Conservation (phyloP, 768 basidiomycete species). For the Trametes maxima region DNA sequence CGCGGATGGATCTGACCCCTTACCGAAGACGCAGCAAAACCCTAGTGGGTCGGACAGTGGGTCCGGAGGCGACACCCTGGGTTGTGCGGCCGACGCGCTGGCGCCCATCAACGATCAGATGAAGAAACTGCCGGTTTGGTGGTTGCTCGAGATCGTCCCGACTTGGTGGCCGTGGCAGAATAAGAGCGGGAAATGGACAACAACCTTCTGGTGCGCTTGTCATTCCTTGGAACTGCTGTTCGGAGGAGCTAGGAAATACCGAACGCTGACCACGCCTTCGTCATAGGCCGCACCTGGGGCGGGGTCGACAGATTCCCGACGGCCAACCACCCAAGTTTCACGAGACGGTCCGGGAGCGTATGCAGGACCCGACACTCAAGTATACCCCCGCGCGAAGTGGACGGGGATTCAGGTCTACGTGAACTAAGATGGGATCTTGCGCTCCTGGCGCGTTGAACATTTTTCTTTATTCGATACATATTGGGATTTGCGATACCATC, state of each 20-base stretch:
- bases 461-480: no score
- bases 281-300: constrained; percentile 55
- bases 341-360: constrained; percentile 60
- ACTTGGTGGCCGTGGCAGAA: constrained; percentile 59
- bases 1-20: background rate
- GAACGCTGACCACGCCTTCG: background rate
- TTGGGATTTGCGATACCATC: no score
- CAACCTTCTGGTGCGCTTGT: constrained; percentile 51
- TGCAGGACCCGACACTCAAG: constrained; percentile 45
- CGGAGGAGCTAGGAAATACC: background rate
- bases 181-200: constrained; percentile 53
- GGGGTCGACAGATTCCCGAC: constrained; percentile 51
- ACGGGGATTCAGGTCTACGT: constrained; percentile 53
- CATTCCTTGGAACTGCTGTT: background rate
- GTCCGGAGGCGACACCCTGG: background rate
- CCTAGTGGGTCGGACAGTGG: background rate
- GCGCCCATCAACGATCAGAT: constrained; percentile 59
- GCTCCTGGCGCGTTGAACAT: no score
- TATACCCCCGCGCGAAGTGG: constrained; percentile 62
- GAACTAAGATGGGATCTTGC: constrained; percentile 23
- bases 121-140: constrained; percentile 52
- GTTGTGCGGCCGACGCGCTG: constrained; percentile 36
- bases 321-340: constrained; percentile 59
- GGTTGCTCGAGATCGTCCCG: constrained; percentile 73
- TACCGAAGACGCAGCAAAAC: background rate